These are phyloP conservation scores for maize (Zea mays) DNA, from an alignment of 176 grass and related monocot species.

Conservation along the genomic window DNA sequence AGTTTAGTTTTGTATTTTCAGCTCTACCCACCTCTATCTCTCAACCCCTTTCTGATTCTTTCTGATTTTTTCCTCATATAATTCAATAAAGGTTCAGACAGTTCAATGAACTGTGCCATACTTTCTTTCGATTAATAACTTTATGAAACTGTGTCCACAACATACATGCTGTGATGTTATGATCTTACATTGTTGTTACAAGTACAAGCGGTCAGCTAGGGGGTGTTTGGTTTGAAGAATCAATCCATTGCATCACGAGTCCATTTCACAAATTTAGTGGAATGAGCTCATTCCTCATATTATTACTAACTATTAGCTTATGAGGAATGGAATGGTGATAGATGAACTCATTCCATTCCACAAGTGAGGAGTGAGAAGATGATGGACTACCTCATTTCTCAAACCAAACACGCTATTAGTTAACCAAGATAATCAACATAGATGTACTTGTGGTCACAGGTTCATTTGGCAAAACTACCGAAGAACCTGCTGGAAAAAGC, in stretches of 20 bases:
- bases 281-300: no score
- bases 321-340: no score
- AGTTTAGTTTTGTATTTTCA: not conserved
- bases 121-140: not conserved
- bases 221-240: no score
- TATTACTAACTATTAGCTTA: no score
- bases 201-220: not conserved
- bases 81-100: not conserved
- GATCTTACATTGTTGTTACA: not conserved
- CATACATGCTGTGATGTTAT: not conserved
- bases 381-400: no score
- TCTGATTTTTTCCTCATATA: not conserved
- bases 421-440: not conserved
- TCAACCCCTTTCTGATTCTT: not conserved
- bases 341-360: no score
- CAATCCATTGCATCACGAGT: no score
- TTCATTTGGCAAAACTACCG: constrained; percentile 65
- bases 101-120: not conserved
- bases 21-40: not conserved
- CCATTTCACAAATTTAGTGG: no score
- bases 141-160: not conserved
- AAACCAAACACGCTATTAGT: no score
- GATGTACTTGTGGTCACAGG: constrained; percentile 40
- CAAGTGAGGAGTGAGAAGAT: no score
- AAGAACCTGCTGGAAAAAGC: constrained; percentile 83